Evolutionary conservation across 2,329 filamentous ascomycete genomes (phyloP).

Genomic region (Karstenula rhodostoma): DNA sequence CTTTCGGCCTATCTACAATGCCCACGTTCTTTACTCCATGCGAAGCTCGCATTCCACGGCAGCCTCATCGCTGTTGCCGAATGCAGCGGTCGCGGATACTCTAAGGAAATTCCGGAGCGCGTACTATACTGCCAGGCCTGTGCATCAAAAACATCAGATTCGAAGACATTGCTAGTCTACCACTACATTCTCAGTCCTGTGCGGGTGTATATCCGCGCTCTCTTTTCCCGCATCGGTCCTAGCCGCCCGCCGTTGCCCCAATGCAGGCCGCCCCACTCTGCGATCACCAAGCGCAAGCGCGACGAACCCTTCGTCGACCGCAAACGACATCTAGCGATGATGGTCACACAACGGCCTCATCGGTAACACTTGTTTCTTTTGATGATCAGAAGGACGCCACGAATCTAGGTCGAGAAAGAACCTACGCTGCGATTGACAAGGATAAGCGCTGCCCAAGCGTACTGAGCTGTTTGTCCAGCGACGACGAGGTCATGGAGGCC

Average conservation of each 20-base stretch:
- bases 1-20: too few species aligned
- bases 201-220: neutral
- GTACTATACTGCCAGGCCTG: neutral
- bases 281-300: constrained; percentile 8
- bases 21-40: neutral
- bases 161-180: neutral
- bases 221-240: constrained; percentile 11
- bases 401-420: neutral
- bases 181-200: neutral
- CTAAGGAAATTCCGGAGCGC: neutral
- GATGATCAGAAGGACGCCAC: neutral
- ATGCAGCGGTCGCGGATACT: neutral
- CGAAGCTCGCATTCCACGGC: neutral
- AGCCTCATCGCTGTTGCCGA: neutral
- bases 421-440: neutral
- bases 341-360: constrained; percentile 14
- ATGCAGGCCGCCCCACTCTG: constrained; percentile 5
- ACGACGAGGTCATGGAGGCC: constrained; percentile 36
- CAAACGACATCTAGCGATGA: constrained; percentile 11
- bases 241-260: neutral
- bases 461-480: neutral
- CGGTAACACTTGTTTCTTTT: constrained; percentile 6
- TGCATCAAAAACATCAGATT: neutral
- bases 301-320: neutral
- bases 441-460: neutral